A percentile compares a stretch with the other conserved stretches of the same genome.
Conservation (phyloP, 805 yeast species). For the Komagataella mondaviorum region DNA sequence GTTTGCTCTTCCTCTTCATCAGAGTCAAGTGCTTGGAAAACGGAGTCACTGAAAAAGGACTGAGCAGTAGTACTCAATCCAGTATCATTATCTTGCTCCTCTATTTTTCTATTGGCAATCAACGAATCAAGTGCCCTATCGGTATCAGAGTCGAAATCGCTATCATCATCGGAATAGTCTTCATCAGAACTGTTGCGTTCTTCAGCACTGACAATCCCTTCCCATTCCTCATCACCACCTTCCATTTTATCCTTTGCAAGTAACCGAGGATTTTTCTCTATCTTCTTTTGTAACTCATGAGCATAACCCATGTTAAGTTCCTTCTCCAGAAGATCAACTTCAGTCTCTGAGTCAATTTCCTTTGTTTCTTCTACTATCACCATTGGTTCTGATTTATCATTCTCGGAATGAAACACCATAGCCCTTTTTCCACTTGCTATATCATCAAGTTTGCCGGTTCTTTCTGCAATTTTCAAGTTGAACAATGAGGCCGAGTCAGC, state of each 20-base stretch:
- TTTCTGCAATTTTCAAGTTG: slow-evolving; percentile 74
- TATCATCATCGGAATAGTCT: slow-evolving; percentile 29
- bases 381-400: slow-evolving; percentile 38
- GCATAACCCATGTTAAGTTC: slow-evolving; percentile 77
- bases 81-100: slow-evolving; percentile 18
- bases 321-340: slow-evolving; percentile 58
- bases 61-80: slow-evolving; percentile 31
- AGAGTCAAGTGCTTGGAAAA: slow-evolving; percentile 34
- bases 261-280: slow-evolving; percentile 57
- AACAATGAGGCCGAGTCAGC: slow-evolving; percentile 71
- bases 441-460: slow-evolving; percentile 67
- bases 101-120: slow-evolving; percentile 37
- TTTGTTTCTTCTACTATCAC: slow-evolving; percentile 44
- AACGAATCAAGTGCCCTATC: slow-evolving; percentile 54
- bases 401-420: slow-evolving; percentile 38
- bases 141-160: slow-evolving; percentile 44
- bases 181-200: slow-evolving; percentile 24
- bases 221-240: slow-evolving; percentile 74
- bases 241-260: slow-evolving; percentile 52
- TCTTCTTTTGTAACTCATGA: slow-evolving; percentile 48
- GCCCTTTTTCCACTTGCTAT: slow-evolving; percentile 65
- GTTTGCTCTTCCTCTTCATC: slow-evolving; percentile 8
- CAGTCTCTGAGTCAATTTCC: slow-evolving; percentile 31
- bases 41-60: slow-evolving; percentile 34
- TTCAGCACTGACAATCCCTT: slow-evolving; percentile 40